phyloP scores from a whole-genome alignment of 106 monocot species.

The Dendrobium huoshanense region DNA sequence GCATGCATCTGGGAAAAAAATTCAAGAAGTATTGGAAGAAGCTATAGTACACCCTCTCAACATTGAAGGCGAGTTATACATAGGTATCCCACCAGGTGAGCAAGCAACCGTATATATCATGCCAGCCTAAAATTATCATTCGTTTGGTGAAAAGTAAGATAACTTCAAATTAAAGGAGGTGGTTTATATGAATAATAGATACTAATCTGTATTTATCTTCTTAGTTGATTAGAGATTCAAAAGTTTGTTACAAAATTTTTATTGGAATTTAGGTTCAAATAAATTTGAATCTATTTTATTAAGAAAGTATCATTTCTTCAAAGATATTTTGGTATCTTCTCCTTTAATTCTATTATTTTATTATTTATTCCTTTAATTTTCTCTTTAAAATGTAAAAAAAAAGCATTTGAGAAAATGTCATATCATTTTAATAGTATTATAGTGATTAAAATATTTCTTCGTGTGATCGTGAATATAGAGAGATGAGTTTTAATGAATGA shows the following conservation, averaged over 20 bases:
- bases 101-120: neutral
- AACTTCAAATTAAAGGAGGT: neutral
- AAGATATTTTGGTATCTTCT: too few species aligned
- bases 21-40: constrained; percentile 92
- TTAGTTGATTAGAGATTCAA: neutral
- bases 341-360: too few species aligned
- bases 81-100: constrained; percentile 95
- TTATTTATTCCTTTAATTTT: too few species aligned
- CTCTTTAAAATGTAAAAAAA: too few species aligned
- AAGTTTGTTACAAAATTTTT: neutral
- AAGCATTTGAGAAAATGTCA: too few species aligned
- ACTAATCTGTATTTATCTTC: neutral
- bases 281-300: neutral
- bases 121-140: neutral
- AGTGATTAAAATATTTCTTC: too few species aligned
- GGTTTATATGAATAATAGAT: neutral
- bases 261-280: neutral
- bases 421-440: too few species aligned
- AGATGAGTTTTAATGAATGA: too few species aligned
- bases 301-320: neutral
- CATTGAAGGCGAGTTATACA: constrained; percentile 84
- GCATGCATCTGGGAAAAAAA: constrained; percentile 85
- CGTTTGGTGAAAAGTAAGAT: neutral
- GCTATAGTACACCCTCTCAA: constrained; percentile 80
- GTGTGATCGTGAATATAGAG: too few species aligned